Base-by-base conservation (phyloP, 2,329 filamentous ascomycete species). In the Colletotrichum cuscutae region DNA sequence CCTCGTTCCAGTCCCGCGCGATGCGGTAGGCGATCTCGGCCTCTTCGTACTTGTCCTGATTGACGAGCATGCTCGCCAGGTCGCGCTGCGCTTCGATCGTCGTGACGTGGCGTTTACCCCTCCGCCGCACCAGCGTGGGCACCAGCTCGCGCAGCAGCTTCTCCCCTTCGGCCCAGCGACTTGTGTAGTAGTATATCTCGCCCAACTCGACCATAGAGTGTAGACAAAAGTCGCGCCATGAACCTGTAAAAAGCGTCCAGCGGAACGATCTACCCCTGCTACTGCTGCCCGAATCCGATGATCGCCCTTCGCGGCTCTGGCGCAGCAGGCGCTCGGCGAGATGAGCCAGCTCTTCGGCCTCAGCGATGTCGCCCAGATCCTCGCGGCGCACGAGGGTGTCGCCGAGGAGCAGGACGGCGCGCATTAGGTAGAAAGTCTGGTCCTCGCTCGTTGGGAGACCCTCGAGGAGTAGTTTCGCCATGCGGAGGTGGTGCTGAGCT, bases 111-210 rank as follows among this genome's bases (percentile, higher is more conserved):
- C 68, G 74, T 37, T 61, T 70, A 13, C 74, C 74, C 26, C 63
- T 49, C 49, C 66, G 62, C 46, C 65, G 60, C 12, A 75, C 72
- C 12, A 75, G 69, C 4, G 69, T 67, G 11, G 74, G 74, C 2
- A 75, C 74, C 30, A 75, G 59, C 13, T 73, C 69, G 24, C 72
- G 74, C n/a, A 75, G 72, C 15, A 75, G 63, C 42, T 69, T 74
- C 65, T 75, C 74, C 8, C 74, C 74, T 54, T 75, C 72, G 9
- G 65, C 72, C 74, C 74, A 75, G 22, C 72, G 70, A 32, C 66
- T 72, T 13, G 74, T 75, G 69, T 75, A 76, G 57, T 77, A 77
- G 72, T 76, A 77, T 6, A 75, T 75, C 32, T 76, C 76, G 49
- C 76, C 75, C 3, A 75, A 57, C 72, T 77, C 76, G 26, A 76